These are phyloP conservation scores for Cladorrhinum sp. DNA, from an alignment of 2,329 filamentous ascomycete species.

Conservation along the genomic window DNA sequence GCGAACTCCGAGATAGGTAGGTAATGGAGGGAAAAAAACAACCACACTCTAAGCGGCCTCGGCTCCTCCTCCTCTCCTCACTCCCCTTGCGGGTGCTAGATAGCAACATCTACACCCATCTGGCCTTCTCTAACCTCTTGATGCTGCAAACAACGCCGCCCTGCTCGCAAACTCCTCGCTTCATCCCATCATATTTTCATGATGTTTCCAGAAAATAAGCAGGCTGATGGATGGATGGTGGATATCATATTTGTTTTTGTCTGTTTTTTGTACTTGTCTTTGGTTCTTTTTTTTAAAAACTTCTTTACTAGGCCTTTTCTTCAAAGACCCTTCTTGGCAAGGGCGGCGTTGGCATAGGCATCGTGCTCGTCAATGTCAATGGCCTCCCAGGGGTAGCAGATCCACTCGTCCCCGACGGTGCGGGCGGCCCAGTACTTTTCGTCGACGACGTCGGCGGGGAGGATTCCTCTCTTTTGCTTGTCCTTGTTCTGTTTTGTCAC, in stretches of 20 bases:
- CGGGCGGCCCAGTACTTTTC: slow-evolving; percentile 79
- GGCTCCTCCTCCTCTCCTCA: too few species aligned
- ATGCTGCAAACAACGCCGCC: neutral
- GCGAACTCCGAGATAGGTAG: neutral
- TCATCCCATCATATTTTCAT: neutral
- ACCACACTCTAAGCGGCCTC: neutral
- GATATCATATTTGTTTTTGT: neutral
- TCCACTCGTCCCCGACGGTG: slow-evolving; percentile 94
- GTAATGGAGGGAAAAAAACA: neutral
- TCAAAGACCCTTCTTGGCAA: slow-evolving; percentile 23
- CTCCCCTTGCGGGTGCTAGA: too few species aligned
- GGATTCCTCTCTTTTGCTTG: slow-evolving; percentile 86
- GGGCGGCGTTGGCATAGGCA: slow-evolving; percentile 55
- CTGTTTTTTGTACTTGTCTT: neutral
- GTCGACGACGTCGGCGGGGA: slow-evolving; percentile 75
- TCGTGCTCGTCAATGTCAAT: slow-evolving; percentile 93
- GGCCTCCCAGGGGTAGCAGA: slow-evolving; percentile 98
- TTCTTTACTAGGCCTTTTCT: neutral
- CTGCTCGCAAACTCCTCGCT: neutral
- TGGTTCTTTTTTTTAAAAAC: neutral
- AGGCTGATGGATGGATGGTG: too few species aligned
- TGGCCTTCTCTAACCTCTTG: neutral
- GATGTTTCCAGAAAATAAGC: too few species aligned
- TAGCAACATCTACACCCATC: too few species aligned
- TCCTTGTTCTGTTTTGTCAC: slow-evolving; percentile 87